phyloP scores from a whole-genome alignment of 441 rosid genomes.

The Mallotus repandus region DNA sequence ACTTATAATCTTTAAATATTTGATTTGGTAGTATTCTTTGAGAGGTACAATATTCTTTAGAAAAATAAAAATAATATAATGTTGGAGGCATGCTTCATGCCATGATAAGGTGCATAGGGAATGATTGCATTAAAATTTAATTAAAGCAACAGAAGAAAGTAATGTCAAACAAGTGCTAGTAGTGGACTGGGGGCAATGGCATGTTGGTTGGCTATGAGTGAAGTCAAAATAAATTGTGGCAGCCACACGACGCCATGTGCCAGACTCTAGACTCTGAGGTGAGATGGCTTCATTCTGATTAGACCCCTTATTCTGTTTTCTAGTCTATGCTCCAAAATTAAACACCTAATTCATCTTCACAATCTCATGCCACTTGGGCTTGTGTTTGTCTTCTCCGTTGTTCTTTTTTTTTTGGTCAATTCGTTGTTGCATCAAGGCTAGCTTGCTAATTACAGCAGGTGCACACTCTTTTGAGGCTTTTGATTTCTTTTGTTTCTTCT shows the following conservation, averaged over 20 bases:
- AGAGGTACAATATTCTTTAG: not conserved
- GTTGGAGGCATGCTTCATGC: not conserved
- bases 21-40: not conserved
- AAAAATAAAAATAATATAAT: too few relatives aligned
- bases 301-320: not conserved
- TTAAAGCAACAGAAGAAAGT: not conserved
- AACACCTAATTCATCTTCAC: too few relatives aligned
- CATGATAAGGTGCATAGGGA: not conserved
- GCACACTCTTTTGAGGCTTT: too few relatives aligned
- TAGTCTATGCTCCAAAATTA: not conserved
- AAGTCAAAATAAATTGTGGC: conserved; percentile 15
- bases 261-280: not conserved
- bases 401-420: too few relatives aligned
- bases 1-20: too few relatives aligned
- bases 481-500: too few relatives aligned
- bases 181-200: conserved; percentile 3
- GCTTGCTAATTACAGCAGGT: too few relatives aligned
- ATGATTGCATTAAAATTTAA: not conserved
- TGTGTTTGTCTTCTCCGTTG: not conserved
- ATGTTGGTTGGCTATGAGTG: conserved; percentile 24
- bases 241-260: conserved; percentile 31
- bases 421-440: too few relatives aligned
- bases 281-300: too few relatives aligned
- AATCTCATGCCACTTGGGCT: not conserved
- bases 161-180: not conserved